Conservation (phyloP, 116 monocot genomes). For the Phalaenopsis hybrid region DNA sequence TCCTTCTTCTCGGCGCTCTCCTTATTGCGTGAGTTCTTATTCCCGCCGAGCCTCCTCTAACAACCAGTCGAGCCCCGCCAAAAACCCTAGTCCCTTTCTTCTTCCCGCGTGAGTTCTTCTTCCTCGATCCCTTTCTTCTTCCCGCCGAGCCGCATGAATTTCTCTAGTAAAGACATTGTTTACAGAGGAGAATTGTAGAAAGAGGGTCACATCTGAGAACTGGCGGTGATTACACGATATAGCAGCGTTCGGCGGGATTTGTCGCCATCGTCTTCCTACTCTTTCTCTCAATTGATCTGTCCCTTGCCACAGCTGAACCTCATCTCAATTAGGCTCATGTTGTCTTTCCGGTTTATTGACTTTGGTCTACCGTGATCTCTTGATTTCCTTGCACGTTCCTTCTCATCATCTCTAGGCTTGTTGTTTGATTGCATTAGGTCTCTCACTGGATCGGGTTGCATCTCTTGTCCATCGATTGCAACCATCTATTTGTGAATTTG, state of each 20-base stretch:
- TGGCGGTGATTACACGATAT: neutral
- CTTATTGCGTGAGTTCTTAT: too few relatives aligned
- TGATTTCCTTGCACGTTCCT: neutral
- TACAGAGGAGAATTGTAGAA: neutral
- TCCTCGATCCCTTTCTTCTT: too few relatives aligned
- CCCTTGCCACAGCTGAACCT: constrained; percentile 25
- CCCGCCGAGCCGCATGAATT: too few relatives aligned
- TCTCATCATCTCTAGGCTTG: neutral
- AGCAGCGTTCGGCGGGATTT: neutral
- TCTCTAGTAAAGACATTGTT: too few relatives aligned
- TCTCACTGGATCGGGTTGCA: neutral
- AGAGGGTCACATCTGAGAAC: neutral
- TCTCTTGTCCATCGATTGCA: neutral
- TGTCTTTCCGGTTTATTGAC: constrained; percentile 69
- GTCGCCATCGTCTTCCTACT: constrained; percentile 9
- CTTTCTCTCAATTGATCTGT: constrained; percentile 8
- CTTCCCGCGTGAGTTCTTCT: too few relatives aligned
- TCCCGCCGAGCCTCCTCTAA: too few relatives aligned
- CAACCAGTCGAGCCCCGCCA: too few relatives aligned
- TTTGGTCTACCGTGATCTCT: neutral
- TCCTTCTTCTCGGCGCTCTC: too few relatives aligned
- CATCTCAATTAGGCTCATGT: constrained; percentile 80
- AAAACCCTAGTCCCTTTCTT: too few relatives aligned
- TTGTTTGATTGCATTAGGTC: neutral
- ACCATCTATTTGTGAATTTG: neutral